These are phyloP conservation scores for Botrytis medusae DNA, from an alignment of 2,329 filamentous ascomycete genomes.

Conservation along the genomic window DNA sequence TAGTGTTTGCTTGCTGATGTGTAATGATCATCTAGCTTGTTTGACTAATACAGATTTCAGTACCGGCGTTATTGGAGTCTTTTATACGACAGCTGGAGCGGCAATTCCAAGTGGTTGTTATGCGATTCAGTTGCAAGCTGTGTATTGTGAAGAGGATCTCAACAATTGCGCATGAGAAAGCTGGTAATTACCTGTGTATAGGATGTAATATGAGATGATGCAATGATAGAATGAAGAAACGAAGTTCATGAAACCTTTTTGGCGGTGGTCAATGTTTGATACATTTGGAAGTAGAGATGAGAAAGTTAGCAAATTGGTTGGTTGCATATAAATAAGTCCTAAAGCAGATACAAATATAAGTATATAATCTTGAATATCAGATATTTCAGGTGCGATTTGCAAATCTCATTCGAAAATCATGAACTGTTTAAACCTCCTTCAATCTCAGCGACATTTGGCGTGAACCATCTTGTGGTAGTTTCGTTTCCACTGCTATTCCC, in stretches of 20 bases:
- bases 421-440: background rate
- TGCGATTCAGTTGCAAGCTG: slow-evolving; percentile 7
- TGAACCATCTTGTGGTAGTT: background rate
- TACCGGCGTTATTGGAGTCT: background rate
- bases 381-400: background rate
- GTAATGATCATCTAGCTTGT: background rate
- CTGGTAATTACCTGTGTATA: background rate
- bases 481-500: background rate
- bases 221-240: background rate
- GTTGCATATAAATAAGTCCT: background rate
- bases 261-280: background rate
- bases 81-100: slow-evolving; percentile 3
- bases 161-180: background rate
- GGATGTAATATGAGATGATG: background rate
- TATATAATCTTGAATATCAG: background rate
- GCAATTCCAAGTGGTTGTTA: background rate
- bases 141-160: background rate
- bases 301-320: background rate
- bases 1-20: background rate
- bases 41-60: background rate
- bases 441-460: background rate
- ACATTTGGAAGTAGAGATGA: background rate
- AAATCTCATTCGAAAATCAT: background rate
- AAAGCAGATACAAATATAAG: background rate
- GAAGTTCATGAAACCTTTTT: background rate